Base-by-base conservation (phyloP, 352 stramenopile species). In the Globisporangium solare region DNA sequence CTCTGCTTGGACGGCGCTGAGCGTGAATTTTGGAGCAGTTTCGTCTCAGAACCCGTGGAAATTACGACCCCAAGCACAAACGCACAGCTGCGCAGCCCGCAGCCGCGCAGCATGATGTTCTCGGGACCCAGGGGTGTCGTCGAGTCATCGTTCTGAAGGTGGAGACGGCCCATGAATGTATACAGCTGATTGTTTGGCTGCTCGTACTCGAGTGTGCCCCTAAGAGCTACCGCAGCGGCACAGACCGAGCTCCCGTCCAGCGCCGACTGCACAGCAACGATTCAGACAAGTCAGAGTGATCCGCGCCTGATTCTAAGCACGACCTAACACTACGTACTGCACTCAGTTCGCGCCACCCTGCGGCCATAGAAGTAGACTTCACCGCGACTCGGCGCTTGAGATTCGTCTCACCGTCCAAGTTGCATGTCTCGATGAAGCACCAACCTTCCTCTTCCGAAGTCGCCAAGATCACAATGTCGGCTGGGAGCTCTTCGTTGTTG, bases 1-100 rank as follows among this genome's bases (percentile, higher is more conserved):
- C 79, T 89, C 42, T 80, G 89, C 67, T 98, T 98, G 12, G 81
- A 90, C 20, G 88, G 88, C 18, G 92, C 74, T 11, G 67, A 63
- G 6, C 72, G 71, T 20, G 79, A 83, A 57, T 82, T 88, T 61
- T 94, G 88, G 57, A 95, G 76, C 24, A 95, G 65, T 57, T 96
- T 96, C 3, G 88, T 96, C 56, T 96, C 83, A 12, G 68, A 59
- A 1, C 88, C 88, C 18, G 94, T 98, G 67, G 97, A 98, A 53
- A 97, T 92, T 17, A 97, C 89, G 4, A 98, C 21, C 31, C 94
- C 96, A 47, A 97, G 74, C 10, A 96, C 82, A 79, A 93, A 98
- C 39, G 97, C 81, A 18, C 92, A 98, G 74, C 98, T 99, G 46
- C 94, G 82, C 3, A 99, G 65, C 8, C 93, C 82, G 52, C 90